These are phyloP conservation scores for Leccinum uliginosum DNA, from an alignment of 768 basidiomycete genomes.

Conservation along the genomic window DNA sequence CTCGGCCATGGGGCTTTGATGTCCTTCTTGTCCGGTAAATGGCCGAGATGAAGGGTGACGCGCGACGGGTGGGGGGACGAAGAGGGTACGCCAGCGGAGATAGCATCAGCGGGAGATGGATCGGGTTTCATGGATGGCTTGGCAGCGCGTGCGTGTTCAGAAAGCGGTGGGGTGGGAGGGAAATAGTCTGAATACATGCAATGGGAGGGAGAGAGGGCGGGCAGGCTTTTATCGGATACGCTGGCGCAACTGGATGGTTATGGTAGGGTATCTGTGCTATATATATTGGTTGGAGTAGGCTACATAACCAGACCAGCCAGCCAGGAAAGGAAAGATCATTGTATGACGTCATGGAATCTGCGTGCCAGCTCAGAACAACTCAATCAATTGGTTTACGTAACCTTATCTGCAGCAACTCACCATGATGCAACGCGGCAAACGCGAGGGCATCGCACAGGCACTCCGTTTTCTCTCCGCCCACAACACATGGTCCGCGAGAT, in stretches of 20 bases:
- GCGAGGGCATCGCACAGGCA: slow-evolving; percentile 1
- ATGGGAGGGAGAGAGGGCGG: background rate
- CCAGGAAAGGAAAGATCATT: slow-evolving; percentile 27
- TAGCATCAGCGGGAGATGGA: background rate
- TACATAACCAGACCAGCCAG: slow-evolving; percentile 6
- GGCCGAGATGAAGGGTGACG: slow-evolving; percentile 69
- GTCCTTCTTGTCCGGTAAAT: slow-evolving; percentile 68
- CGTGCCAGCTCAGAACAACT: background rate
- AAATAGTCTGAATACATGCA: slow-evolving; percentile 19
- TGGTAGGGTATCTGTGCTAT: slow-evolving; percentile 1
- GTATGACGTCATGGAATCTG: slow-evolving; percentile 24
- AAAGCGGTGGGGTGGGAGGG: slow-evolving; percentile 28
- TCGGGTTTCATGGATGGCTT: slow-evolving; percentile 6
- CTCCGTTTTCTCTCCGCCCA: background rate
- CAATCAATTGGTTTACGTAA: slow-evolving; percentile 6
- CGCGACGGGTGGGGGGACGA: slow-evolving; percentile 43
- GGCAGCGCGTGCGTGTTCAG: slow-evolving; percentile 12
- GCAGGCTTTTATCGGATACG: slow-evolving; percentile 8
- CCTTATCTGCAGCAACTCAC: background rate
- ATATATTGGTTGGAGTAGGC: slow-evolving; percentile 22
- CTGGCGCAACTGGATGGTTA: background rate
- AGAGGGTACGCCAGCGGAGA: slow-evolving; percentile 8
- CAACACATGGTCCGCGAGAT: slow-evolving; percentile 20
- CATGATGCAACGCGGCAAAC: background rate
- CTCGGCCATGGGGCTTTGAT: slow-evolving; percentile 72